A percentile compares a stretch with the other conserved stretches of the same genome.
Evolutionary conservation across 805 yeast genomes (phyloP).

Genomic region (Lipomyces sp.): DNA sequence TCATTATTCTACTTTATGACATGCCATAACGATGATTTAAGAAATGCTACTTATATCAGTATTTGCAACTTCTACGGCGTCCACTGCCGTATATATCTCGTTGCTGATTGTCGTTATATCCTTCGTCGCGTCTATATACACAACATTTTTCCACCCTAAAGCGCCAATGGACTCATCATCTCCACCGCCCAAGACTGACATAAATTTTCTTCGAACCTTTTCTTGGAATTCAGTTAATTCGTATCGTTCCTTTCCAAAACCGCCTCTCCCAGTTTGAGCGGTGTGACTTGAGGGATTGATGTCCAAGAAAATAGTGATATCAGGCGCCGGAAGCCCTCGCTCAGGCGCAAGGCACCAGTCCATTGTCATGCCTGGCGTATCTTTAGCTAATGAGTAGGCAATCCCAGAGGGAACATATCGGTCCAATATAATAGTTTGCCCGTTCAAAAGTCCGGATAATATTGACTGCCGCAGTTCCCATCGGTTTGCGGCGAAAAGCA

Average conservation of each 20-base stretch:
- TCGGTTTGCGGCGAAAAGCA: slow-evolving; percentile 86
- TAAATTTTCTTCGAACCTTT: slow-evolving; percentile 62
- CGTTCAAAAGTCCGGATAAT: slow-evolving; percentile 45
- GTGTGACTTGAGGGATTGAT: slow-evolving; percentile 46
- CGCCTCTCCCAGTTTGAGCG: slow-evolving; percentile 50
- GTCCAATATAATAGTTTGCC: slow-evolving; percentile 67
- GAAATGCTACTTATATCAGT: too few relatives aligned
- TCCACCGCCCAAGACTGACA: slow-evolving; percentile 21
- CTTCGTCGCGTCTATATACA: slow-evolving; percentile 15
- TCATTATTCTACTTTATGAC: too few relatives aligned
- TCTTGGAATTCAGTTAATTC: slow-evolving; percentile 72
- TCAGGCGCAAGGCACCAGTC: slow-evolving; percentile 85
- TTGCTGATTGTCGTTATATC: slow-evolving; percentile 9
- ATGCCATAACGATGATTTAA: too few relatives aligned
- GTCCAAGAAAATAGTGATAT: slow-evolving; percentile 71
- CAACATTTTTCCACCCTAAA: slow-evolving; percentile 8
- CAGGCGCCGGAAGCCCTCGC: slow-evolving; percentile 81
- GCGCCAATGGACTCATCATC: slow-evolving; percentile 4
- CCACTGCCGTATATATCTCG: too few relatives aligned
- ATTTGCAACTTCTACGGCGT: too few relatives aligned
- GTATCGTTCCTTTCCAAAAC: slow-evolving; percentile 93
- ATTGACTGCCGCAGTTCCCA: slow-evolving; percentile 75
- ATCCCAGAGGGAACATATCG: slow-evolving; percentile 90
- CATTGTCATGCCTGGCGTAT: slow-evolving; percentile 47
- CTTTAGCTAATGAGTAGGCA: slow-evolving; percentile 85